Conservation (phyloP, 495 filamentous ascomycete species). For the Penicillium pancosmium region DNA sequence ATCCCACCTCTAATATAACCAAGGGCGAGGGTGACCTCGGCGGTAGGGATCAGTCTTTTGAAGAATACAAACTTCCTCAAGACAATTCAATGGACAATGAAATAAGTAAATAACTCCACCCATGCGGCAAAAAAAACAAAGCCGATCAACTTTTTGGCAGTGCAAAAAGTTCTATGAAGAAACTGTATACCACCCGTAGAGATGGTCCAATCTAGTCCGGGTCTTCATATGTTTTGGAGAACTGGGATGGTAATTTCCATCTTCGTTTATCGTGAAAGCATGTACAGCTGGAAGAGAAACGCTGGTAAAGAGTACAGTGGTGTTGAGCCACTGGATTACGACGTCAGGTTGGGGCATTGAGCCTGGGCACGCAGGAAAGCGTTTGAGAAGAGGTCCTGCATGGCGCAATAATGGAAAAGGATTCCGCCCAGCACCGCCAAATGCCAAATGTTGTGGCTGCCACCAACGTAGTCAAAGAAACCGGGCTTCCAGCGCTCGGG, state of each 20-base stretch:
- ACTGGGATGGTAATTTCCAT: slow-evolving; percentile 5
- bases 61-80: neutral
- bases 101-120: slow-evolving; percentile 21
- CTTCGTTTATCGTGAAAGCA: slow-evolving; percentile 18
- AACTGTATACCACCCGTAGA: neutral
- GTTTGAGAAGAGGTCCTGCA: slow-evolving; percentile 88
- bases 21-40: neutral
- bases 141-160: neutral
- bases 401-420: slow-evolving; percentile 91
- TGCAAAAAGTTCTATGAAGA: slow-evolving; percentile 7
- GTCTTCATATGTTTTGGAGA: neutral
- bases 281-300: slow-evolving; percentile 8
- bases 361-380: slow-evolving; percentile 75
- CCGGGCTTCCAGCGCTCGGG: slow-evolving; percentile 93
- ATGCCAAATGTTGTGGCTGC: slow-evolving; percentile 98
- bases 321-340: slow-evolving; percentile 16
- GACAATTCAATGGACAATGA: slow-evolving; percentile 5
- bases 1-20: neutral
- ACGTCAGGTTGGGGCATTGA: slow-evolving; percentile 51
- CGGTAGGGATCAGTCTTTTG: neutral
- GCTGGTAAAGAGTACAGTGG: neutral
- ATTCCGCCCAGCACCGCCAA: slow-evolving; percentile 95
- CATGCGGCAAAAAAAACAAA: slow-evolving; percentile 15
- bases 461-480: slow-evolving; percentile 90
- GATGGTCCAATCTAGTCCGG: neutral